Evolutionary conservation across 2,329 filamentous ascomycete species (phyloP).

Genomic region (Colletotrichum lupini): DNA sequence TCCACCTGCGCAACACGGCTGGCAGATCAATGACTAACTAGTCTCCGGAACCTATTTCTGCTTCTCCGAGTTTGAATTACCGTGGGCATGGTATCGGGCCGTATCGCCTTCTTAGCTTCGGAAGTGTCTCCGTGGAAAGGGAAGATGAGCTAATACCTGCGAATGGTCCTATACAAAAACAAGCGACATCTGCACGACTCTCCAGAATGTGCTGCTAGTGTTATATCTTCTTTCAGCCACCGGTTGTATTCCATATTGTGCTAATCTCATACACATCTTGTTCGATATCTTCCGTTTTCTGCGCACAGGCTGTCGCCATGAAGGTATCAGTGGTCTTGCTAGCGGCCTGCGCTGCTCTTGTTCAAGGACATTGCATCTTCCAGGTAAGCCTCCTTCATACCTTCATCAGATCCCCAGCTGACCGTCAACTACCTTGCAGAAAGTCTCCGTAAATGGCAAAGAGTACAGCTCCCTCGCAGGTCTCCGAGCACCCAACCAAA

Average conservation of each 20-base stretch:
- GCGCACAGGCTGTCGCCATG: neutral
- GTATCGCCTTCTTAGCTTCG: neutral
- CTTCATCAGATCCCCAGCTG: neutral
- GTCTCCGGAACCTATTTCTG: neutral
- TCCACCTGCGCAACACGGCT: neutral
- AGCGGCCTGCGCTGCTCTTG: neutral
- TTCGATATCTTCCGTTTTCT: neutral
- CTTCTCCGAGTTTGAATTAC: neutral
- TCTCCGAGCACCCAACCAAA: constrained; percentile 44
- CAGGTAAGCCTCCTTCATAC: neutral
- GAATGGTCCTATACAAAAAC: neutral
- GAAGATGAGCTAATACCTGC: neutral
- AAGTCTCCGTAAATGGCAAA: constrained; percentile 33
- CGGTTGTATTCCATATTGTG: neutral
- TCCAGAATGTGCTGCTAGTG: neutral
- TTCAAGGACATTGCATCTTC: constrained; percentile 27
- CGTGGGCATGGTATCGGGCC: too few species aligned
- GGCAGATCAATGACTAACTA: neutral
- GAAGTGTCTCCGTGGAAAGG: neutral
- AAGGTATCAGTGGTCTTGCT: neutral
- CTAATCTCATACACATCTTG: neutral
- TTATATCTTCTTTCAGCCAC: neutral
- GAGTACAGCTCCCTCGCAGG: constrained; percentile 31
- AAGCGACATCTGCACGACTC: neutral
- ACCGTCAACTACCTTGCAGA: neutral